Evolutionary conservation across 208 protist species (phyloP).

Genomic region (Trypanosoma scelopori): DNA sequence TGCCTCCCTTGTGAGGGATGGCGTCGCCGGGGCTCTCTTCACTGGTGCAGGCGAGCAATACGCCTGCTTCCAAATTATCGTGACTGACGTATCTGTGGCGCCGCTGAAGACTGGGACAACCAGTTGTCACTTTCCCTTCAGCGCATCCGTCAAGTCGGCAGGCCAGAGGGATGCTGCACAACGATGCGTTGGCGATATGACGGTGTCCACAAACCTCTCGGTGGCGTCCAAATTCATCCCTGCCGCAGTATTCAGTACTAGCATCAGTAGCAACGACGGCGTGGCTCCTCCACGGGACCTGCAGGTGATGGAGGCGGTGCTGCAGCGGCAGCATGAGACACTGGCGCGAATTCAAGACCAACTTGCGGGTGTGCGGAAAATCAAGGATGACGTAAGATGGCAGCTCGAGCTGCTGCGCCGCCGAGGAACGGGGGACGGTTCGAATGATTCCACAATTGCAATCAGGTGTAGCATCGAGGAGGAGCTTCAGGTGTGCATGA

Average conservation of each 20-base stretch:
- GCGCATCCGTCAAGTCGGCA: not conserved
- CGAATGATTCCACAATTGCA: not conserved
- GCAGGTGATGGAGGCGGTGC: constrained; percentile 17
- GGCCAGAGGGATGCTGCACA: not conserved
- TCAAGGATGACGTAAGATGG: constrained; percentile 2
- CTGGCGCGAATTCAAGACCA: constrained; percentile 3
- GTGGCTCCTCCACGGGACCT: not conserved
- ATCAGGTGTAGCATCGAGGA: constrained; percentile 18
- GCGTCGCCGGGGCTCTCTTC: not conserved
- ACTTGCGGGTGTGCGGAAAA: constrained; percentile 6
- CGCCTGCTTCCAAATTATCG: constrained; percentile 3
- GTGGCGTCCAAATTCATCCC: no score
- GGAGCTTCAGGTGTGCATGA: constrained; percentile 29
- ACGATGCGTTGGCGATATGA: not conserved
- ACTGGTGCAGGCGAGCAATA: not conserved
- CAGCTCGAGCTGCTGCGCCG: constrained; percentile 2
- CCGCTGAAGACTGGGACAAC: not conserved
- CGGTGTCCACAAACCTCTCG: not conserved
- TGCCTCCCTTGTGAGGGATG: not conserved
- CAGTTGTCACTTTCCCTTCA: not conserved
- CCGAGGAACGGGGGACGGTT: not conserved
- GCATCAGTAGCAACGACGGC: not conserved
- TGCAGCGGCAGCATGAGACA: constrained; percentile 9
- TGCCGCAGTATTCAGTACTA: not conserved
- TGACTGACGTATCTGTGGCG: not conserved